Evolutionary conservation across 306 rosid genomes (phyloP).

Genomic region (Quercus glauca): DNA sequence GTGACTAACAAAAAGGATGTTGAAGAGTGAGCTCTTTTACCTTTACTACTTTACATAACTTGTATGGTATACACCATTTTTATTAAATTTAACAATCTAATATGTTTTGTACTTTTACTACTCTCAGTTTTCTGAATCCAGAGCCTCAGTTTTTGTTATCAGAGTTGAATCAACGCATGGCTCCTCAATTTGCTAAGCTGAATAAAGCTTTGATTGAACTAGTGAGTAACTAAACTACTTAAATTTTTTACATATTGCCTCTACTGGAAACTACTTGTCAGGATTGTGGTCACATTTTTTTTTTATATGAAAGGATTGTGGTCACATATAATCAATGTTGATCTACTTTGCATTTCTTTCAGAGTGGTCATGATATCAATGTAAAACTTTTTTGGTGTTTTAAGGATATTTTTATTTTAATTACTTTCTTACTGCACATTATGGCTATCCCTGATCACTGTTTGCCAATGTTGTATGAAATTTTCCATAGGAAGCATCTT

Average conservation of each 20-base stretch:
- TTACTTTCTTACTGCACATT: background rate
- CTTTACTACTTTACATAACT: conserved; percentile 6
- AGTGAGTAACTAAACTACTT: conserved; percentile 33
- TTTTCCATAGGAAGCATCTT: background rate
- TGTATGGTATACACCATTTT: background rate
- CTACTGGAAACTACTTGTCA: background rate
- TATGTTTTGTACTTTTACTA: background rate
- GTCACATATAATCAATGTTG: background rate
- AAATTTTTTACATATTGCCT: background rate
- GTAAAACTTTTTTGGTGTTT: background rate
- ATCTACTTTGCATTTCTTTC: background rate
- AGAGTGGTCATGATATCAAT: background rate
- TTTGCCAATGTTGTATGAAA: background rate
- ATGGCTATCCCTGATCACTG: background rate
- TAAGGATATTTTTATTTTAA: background rate
- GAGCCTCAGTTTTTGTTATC: conserved; percentile 72
- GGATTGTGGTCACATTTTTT: background rate
- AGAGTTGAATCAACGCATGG: conserved; percentile 80
- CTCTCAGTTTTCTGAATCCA: conserved; percentile 71
- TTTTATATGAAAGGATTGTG: too few relatives aligned
- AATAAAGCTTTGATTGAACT: conserved; percentile 82
- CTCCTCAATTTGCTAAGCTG: conserved; percentile 84
- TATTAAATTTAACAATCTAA: conserved; percentile 8
- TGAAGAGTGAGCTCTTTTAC: conserved; percentile 52
- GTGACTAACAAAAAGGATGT: conserved; percentile 71